Evolutionary conservation across 306 rosid species (phyloP), one percentile per base, ranked within the genome.

Genomic region (Spatholobus suberectus): DNA sequence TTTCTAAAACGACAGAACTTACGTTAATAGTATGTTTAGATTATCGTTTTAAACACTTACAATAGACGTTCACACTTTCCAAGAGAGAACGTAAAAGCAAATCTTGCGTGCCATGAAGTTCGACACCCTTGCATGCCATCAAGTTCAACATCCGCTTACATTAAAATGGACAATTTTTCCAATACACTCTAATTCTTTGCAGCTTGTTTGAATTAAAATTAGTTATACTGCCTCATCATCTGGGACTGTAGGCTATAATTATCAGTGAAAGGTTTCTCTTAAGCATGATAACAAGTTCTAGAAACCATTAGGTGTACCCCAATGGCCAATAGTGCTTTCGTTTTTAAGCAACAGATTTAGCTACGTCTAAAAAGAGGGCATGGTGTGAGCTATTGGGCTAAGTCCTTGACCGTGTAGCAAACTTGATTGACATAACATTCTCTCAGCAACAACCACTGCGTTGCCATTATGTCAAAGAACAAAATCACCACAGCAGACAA

Each of bases 401-500:
- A 23, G 32, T 40, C 80, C 40, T 13, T 41, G 27, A 44, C 71
- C 55, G 18, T 58, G 34, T 55, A 47, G 63, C 74, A 69, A 79
- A 69, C 44, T 37, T 38, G 57, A 17, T 43, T 57, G 71, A 43
- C 62, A 27, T 18, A 34, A 34, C 55, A 29, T 9, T 81, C 51
- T 27, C 14, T 68, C 58, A 44, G 40, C 29, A 29, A 46, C 3
- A 57, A 41, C 29, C 40, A 46, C 49, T 44, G 62, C 41, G 71
- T 61, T 21, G 12, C 54, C 44, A 52, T 29, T 5, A 68, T 54
- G 40, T 49, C 75, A 79, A 4, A 32, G 62, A 20, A 37, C 58
- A 27, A 8, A 67, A 75, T 68, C 77, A 68, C 37, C 32, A 65
- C 52, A 29, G 32, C 12, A 63, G 35, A 73, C 54, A 81, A 47